phyloP scores from a whole-genome alignment of 208 protist genomes.

The Novymonas esmeraldas region DNA sequence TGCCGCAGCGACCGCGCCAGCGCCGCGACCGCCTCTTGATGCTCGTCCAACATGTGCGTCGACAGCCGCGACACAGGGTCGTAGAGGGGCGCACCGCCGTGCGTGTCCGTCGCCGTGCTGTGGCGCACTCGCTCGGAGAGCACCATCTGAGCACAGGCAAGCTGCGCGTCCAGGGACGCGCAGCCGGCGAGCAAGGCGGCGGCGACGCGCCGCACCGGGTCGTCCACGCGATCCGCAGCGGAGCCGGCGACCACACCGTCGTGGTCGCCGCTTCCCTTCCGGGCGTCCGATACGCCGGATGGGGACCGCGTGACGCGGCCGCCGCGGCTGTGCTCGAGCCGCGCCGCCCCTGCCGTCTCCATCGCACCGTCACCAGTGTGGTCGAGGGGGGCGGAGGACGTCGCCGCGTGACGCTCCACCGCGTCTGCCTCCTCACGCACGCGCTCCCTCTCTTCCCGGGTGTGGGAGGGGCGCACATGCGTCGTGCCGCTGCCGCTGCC shows the following conservation, averaged over 20 bases:
- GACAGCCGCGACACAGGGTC: slow-evolving; percentile 23
- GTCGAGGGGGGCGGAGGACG: neutral
- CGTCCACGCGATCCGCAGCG: no score
- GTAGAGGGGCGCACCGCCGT: neutral
- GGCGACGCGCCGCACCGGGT: slow-evolving; percentile 25
- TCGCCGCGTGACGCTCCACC: slow-evolving; percentile 13
- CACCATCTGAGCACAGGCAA: slow-evolving; percentile 26
- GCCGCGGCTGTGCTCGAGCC: neutral
- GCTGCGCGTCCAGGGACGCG: slow-evolving; percentile 46
- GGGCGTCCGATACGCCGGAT: neutral
- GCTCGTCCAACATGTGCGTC: slow-evolving; percentile 22
- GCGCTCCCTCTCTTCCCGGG: slow-evolving; percentile 35
- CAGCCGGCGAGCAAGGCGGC: slow-evolving; percentile 55
- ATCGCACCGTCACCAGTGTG: no score
- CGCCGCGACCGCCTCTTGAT: slow-evolving; percentile 32
- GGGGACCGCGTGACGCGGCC: neutral
- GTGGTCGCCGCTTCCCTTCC: neutral
- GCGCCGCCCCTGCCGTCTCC: neutral
- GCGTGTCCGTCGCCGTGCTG: neutral
- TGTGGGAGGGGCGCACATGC: slow-evolving; percentile 30
- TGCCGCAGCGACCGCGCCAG: slow-evolving; percentile 34
- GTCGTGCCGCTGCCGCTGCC: slow-evolving; percentile 13
- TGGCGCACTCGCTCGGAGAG: slow-evolving; percentile 5
- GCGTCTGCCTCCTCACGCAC: slow-evolving; percentile 42
- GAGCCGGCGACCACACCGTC: neutral